Evolutionary conservation across 352 stramenopile species (phyloP).

Genomic region (Phytopythium boreale): DNA sequence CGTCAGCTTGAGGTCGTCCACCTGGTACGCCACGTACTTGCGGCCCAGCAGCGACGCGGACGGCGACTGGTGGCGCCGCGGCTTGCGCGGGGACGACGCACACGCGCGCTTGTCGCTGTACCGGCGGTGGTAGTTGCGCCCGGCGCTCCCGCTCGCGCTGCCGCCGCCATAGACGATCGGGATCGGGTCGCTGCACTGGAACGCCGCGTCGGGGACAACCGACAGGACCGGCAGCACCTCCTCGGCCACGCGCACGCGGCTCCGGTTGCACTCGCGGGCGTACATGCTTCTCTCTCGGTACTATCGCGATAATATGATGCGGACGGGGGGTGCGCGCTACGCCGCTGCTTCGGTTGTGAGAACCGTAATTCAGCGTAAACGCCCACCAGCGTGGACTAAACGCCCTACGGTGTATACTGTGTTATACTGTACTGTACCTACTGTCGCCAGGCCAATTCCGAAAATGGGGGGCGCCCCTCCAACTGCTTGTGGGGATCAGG

Average conservation of each 20-base stretch:
- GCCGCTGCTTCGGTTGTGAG: not conserved
- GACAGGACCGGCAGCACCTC: slow-evolving; percentile 21
- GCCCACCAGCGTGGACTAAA: no score
- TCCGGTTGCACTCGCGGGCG: not conserved
- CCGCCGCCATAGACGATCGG: not conserved
- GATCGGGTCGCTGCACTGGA: slow-evolving; percentile 11
- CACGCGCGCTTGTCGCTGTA: not conserved
- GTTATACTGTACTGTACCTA: no score
- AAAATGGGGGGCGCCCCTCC: not conserved
- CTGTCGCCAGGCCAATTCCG: not conserved
- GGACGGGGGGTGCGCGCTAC: not conserved
- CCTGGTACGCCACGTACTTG: slow-evolving; percentile 30
- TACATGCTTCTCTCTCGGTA: not conserved
- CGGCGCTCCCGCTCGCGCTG: not conserved
- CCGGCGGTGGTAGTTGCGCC: not conserved
- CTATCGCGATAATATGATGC: no score
- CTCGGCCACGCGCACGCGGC: slow-evolving; percentile 21
- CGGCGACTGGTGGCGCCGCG: slow-evolving; percentile 3
- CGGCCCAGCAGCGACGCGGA: slow-evolving; percentile 9
- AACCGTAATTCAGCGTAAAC: not conserved
- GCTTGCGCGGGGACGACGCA: not conserved
- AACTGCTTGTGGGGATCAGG: not conserved
- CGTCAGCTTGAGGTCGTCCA: slow-evolving; percentile 25
- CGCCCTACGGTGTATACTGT: no score
- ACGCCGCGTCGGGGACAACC: not conserved